Conservation (phyloP, 768 basidiomycete species). For the Multifurca ochricompacta region DNA sequence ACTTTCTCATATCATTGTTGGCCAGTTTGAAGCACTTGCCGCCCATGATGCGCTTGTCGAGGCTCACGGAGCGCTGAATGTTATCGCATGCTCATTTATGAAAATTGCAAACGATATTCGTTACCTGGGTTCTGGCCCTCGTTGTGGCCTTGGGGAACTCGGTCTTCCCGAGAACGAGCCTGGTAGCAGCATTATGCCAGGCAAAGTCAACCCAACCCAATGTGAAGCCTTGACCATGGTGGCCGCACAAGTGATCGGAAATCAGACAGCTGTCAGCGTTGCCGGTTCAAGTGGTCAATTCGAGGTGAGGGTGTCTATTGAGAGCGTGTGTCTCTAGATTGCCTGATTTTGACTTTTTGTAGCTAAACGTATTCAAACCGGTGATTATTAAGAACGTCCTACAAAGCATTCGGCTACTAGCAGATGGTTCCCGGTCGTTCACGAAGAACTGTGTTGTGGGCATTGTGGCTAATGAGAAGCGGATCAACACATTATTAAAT, state of each 20-base stretch:
- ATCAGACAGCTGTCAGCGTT: slow-evolving; percentile 86
- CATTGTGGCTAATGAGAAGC: slow-evolving; percentile 92
- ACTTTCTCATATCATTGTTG: not conserved
- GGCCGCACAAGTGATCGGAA: slow-evolving; percentile 96
- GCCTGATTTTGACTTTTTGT: not conserved
- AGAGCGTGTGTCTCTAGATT: not conserved
- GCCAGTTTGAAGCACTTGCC: slow-evolving; percentile 92
- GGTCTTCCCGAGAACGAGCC: slow-evolving; percentile 97
- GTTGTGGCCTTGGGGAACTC: slow-evolving; percentile 94
- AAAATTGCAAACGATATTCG: slow-evolving; percentile 99
- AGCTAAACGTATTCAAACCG: slow-evolving; percentile 99
- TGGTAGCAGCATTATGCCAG: slow-evolving; percentile 99
- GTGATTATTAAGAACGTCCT: slow-evolving; percentile 97
- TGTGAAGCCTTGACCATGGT: slow-evolving; percentile 99
- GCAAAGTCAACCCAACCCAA: slow-evolving; percentile 99
- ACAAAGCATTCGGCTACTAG: slow-evolving; percentile 87
- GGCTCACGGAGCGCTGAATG: slow-evolving; percentile 93
- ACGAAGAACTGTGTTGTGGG: slow-evolving; percentile 97
- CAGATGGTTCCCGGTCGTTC: slow-evolving; percentile 92
- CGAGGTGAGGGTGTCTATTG: slow-evolving; percentile 51
- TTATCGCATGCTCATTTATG: slow-evolving; percentile 94
- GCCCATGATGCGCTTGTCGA: slow-evolving; percentile 98
- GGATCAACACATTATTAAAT: slow-evolving; percentile 81
- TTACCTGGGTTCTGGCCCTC: slow-evolving; percentile 94
- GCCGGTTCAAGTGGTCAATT: slow-evolving; percentile 96